These are phyloP conservation scores for Dactylellina parvicollis DNA, from an alignment of 2,329 filamentous ascomycete species.

Conservation along the genomic window DNA sequence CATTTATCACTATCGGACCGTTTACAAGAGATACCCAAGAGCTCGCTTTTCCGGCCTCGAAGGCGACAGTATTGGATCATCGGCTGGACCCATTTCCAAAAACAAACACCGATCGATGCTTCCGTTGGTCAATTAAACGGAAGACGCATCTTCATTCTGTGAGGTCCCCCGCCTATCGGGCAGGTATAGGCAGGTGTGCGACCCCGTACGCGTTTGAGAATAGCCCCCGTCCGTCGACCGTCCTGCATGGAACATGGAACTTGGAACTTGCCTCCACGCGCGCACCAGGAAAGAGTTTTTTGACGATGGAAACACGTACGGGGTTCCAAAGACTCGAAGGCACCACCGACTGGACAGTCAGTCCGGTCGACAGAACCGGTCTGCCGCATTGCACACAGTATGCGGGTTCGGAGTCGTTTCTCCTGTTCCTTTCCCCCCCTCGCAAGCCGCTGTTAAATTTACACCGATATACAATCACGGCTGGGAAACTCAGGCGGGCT, in stretches of 20 bases:
- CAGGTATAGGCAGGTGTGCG: conserved; percentile 48
- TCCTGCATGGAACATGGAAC: conserved; percentile 30
- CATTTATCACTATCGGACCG: conserved; percentile 32
- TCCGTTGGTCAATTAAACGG: conserved; percentile 34
- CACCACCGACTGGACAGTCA: background rate
- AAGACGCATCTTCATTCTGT: conserved; percentile 27
- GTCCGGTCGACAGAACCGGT: background rate
- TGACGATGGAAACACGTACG: conserved; percentile 13
- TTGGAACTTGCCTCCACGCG: conserved; percentile 14
- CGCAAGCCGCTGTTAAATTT: conserved; percentile 18
- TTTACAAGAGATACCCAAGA: background rate
- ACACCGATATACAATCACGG: background rate
- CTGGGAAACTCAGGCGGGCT: conserved; percentile 36
- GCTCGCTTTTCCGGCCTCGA: conserved; percentile 18
- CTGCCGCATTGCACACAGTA: background rate
- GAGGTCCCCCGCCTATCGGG: conserved; percentile 45
- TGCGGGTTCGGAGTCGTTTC: background rate
- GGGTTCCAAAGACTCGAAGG: conserved; percentile 19
- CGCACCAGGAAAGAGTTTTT: background rate
- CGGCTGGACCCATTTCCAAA: conserved; percentile 20
- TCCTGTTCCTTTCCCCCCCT: background rate
- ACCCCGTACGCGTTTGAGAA: conserved; percentile 50
- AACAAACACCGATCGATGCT: conserved; percentile 24
- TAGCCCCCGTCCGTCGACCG: conserved; percentile 33
- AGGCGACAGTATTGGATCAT: conserved; percentile 28